phyloP scores from a whole-genome alignment of 2,329 filamentous ascomycete species.

The Calonectria fujianensis region DNA sequence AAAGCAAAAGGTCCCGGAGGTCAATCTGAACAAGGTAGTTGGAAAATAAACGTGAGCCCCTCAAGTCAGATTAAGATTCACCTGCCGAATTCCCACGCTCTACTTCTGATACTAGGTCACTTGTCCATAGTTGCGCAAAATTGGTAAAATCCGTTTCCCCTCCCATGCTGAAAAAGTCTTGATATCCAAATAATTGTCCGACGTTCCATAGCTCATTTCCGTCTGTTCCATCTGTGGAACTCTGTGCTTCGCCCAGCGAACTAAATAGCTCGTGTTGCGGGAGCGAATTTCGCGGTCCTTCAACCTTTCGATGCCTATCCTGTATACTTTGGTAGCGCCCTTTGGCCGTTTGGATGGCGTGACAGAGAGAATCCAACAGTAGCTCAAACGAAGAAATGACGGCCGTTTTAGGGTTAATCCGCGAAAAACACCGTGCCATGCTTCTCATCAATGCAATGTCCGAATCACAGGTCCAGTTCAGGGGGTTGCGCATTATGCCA shows the following conservation, averaged over 20 bases:
- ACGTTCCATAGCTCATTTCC: neutral
- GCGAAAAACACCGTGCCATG: conserved; percentile 7
- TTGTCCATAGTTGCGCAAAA: neutral
- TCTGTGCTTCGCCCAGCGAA: neutral
- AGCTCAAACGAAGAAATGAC: neutral
- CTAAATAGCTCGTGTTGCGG: neutral
- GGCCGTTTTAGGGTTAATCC: neutral
- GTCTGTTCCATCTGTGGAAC: neutral
- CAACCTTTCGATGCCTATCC: neutral
- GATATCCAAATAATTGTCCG: neutral
- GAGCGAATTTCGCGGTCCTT: neutral
- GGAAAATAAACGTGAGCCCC: no score
- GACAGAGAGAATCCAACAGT: neutral
- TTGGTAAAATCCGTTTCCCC: neutral
- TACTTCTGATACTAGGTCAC: neutral
- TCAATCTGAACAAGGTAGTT: no score
- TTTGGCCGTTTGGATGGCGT: neutral
- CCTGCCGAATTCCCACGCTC: neutral
- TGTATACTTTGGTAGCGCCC: neutral
- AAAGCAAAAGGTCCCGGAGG: no score
- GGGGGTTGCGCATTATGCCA: conserved; percentile 1
- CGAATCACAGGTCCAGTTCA: conserved; percentile 10
- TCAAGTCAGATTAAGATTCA: neutral
- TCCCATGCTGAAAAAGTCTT: neutral
- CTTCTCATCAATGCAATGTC: conserved; percentile 11